Conservation (phyloP, 2,329 filamentous ascomycete genomes). For the Pezicula rhizophila region DNA sequence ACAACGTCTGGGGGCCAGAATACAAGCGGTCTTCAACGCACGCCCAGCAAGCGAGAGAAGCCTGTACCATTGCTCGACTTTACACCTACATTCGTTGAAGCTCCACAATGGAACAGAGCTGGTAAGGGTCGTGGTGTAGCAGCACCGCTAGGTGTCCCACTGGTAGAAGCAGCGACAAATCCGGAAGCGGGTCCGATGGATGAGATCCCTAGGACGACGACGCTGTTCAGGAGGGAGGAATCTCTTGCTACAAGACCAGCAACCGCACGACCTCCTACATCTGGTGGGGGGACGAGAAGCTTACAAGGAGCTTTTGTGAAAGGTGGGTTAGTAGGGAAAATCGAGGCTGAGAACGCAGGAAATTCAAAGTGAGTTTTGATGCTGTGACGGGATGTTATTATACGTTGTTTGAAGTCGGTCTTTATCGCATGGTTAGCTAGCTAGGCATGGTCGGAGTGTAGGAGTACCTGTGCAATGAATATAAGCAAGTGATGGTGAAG, state of each 20-base stretch:
- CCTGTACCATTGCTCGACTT: constrained; percentile 62
- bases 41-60: constrained; percentile 3
- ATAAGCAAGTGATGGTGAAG: no score
- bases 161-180: constrained; percentile 39
- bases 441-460: no score
- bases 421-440: no score
- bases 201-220: constrained; percentile 14
- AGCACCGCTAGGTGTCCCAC: constrained; percentile 34
- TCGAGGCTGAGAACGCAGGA: not conserved
- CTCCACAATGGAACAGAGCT: constrained; percentile 51
- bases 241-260: not conserved
- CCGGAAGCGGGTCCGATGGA: constrained; percentile 8
- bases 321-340: constrained; percentile 9
- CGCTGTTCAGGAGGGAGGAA: constrained; percentile 21
- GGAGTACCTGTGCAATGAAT: no score
- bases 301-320: constrained; percentile 10
- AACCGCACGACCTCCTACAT: constrained; percentile 3
- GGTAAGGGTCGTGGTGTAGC: constrained; percentile 45
- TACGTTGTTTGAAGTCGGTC: no score
- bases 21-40: constrained; percentile 7
- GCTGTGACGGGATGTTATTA: no score
- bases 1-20: not conserved
- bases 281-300: constrained; percentile 3
- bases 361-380: no score
- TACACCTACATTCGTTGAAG: constrained; percentile 56